phyloP scores from a whole-genome alignment of 2,329 filamentous ascomycete species.

The Verticillium nonalfalfae region DNA sequence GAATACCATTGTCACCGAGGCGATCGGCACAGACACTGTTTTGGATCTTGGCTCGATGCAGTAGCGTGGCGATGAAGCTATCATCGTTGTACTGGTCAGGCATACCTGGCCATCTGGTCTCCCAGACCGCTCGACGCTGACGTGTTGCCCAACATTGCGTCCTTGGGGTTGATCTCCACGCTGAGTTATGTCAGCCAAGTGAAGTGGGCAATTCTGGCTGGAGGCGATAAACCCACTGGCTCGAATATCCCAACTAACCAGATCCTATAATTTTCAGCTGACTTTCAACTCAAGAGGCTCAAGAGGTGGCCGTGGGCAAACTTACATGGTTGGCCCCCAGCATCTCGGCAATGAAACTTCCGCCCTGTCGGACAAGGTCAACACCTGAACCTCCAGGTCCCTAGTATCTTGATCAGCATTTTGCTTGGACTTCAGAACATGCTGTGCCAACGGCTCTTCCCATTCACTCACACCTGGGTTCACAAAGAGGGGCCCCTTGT shows the following conservation, averaged over 20 bases:
- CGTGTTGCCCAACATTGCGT: slow-evolving; percentile 41
- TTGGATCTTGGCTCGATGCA: slow-evolving; percentile 31
- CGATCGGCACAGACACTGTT: slow-evolving; percentile 32
- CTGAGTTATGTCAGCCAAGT: slow-evolving; percentile 1
- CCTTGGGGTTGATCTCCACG: slow-evolving; percentile 41
- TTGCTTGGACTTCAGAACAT: no score
- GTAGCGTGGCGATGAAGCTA: slow-evolving; percentile 36
- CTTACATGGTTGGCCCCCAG: slow-evolving; percentile 37
- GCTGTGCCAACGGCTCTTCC: not conserved
- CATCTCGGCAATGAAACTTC: slow-evolving; percentile 27
- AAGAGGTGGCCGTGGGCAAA: no score
- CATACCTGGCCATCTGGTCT: slow-evolving; percentile 31
- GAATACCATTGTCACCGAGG: slow-evolving; percentile 25
- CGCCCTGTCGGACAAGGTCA: not conserved
- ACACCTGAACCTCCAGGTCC: not conserved
- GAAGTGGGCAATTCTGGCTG: not conserved
- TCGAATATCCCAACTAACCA: slow-evolving; percentile 43
- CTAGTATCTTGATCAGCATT: not conserved
- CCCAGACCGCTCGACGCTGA: slow-evolving; percentile 35
- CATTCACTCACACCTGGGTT: not conserved
- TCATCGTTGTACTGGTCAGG: slow-evolving; percentile 32
- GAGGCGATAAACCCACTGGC: slow-evolving; percentile 22
- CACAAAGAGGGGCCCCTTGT: not conserved
- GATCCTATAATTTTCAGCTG: slow-evolving; percentile 21
- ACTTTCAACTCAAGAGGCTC: no score